Evolutionary conservation across 257 asterid genomes (phyloP), one percentile per base, ranked within the genome.

Genomic region (Ballota nigra): DNA sequence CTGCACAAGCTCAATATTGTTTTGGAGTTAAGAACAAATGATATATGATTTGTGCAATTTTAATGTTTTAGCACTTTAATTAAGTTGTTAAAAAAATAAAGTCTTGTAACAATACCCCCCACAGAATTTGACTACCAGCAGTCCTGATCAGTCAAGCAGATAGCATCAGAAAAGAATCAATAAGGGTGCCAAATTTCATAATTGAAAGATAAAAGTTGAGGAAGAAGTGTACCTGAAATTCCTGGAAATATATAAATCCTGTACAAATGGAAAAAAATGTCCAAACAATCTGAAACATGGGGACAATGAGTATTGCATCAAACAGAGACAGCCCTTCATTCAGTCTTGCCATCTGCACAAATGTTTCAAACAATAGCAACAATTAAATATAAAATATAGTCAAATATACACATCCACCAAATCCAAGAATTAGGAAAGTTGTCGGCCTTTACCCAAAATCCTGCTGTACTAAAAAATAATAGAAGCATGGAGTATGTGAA

Each of bases 201-300:
- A 33, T n/a, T 19, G 56, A 58, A 41, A 73, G 33, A 64, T 19
- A 40, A 9, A 49, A 52, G 34, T 68, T 13, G 43, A 63, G 69
- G 69, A 6, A 57, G 78, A 71, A 65, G 59, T 65, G 77, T 79
- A 93, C 98, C 98, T 90, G 96, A 84, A 87, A 93, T 83, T 93
- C 98, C 82, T 87, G 97, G 78, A 93, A 93, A 76, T 93, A 93
- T 61, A 91, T 84, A 83, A 93, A 93, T 87, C 98, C 98, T 85
- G 97, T 93, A 89, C 96, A 89, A 79, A 93, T 91, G 71, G 98
- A 93, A 86, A 91, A 93, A 78, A 91, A 89, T 5, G 98, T 93
- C 98, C 98, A 93, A 70, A 89, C 91, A 70, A 93, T 93, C 88
- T 93, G 98, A 82, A 93, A 91, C 98, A 93, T 93, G 64, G 98